A percentile compares a stretch with the other conserved stretches of the same genome.
Evolutionary conservation across 148 eudicot genomes (phyloP).

Genomic region (Chenopodium berlandieri): DNA sequence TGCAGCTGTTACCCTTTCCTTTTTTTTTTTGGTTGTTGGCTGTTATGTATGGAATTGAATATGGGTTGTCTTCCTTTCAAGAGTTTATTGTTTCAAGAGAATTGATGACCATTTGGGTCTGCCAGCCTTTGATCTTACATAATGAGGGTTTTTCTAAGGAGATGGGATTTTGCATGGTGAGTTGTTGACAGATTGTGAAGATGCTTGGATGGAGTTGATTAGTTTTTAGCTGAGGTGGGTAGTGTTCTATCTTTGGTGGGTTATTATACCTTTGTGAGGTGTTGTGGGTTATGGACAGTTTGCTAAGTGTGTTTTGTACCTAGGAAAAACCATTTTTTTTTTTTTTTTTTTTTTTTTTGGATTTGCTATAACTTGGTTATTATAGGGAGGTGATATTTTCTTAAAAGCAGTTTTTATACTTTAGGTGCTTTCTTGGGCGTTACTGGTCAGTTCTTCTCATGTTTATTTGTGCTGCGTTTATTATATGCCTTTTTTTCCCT

Average conservation of each 20-base stretch:
- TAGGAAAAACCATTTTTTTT: background rate
- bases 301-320: background rate
- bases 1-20: constrained; percentile 19
- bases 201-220: constrained; percentile 1
- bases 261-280: background rate
- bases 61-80: constrained; percentile 9
- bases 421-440: background rate
- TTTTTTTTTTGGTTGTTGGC: constrained; percentile 15
- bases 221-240: background rate
- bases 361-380: background rate
- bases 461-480: background rate
- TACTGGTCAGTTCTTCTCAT: background rate
- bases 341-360: no score
- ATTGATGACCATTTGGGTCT: constrained; percentile 16
- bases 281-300: background rate
- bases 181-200: background rate
- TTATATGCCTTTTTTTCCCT: background rate
- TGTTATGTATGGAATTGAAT: constrained; percentile 4
- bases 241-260: background rate
- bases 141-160: constrained; percentile 18
- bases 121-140: constrained; percentile 7
- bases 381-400: background rate
- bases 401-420: background rate
- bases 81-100: constrained; percentile 17
- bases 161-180: background rate